phyloP scores from a whole-genome alignment of 208 protist species.

The Herpetomonas samuelpessoai region DNA sequence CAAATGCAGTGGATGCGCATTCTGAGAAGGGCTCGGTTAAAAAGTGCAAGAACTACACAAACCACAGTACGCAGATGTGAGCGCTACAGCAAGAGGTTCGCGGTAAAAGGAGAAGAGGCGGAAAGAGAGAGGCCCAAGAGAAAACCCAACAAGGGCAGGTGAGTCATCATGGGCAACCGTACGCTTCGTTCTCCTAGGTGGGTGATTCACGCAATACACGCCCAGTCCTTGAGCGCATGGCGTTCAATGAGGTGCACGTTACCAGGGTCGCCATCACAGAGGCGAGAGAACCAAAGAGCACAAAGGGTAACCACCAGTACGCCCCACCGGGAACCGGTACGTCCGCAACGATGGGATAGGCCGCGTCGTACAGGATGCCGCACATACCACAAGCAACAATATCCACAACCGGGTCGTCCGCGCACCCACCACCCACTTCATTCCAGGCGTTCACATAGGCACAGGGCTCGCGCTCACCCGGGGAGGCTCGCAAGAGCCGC shows the following conservation, averaged over 20 bases:
- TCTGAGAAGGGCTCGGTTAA: too few relatives aligned
- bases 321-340: background rate
- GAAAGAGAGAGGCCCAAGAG: background rate
- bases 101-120: background rate
- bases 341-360: background rate
- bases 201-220: too few relatives aligned
- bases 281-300: background rate
- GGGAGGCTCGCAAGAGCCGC: background rate
- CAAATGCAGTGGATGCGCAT: too few relatives aligned
- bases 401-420: background rate
- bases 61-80: too few relatives aligned
- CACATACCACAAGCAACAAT: background rate
- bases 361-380: background rate
- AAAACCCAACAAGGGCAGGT: too few relatives aligned
- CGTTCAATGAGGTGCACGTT: background rate
- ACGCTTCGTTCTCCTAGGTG: too few relatives aligned
- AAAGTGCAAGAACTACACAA: too few relatives aligned
- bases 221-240: too few relatives aligned
- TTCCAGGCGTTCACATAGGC: background rate
- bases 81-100: too few relatives aligned
- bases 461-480: background rate
- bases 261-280: background rate
- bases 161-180: too few relatives aligned
- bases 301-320: background rate
- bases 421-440: background rate